A percentile compares a stretch with the other conserved stretches of the same genome.
Evolutionary conservation across 2,329 filamentous ascomycete species (phyloP).

Genomic region (Rutstroemia sp.): DNA sequence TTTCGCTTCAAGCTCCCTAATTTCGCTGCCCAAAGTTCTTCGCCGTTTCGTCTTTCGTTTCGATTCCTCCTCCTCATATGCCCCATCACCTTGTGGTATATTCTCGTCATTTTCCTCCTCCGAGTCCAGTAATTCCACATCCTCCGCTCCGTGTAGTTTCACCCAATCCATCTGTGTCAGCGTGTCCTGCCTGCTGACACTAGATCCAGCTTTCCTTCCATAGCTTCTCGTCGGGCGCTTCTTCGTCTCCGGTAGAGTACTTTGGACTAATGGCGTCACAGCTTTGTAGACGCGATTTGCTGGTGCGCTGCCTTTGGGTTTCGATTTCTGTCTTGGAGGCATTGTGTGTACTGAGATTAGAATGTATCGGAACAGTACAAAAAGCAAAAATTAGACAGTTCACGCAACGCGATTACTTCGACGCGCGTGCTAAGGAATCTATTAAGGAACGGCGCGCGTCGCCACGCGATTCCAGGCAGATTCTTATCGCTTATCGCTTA

Average conservation of each 20-base stretch:
- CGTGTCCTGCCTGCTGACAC: constrained; percentile 20
- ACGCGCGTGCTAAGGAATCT: not conserved
- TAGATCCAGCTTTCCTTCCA: constrained; percentile 17
- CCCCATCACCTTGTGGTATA: constrained; percentile 11
- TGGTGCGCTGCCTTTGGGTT: constrained; percentile 16
- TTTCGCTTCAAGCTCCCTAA: not conserved
- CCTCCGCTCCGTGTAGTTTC: constrained; percentile 7
- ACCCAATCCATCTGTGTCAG: constrained; percentile 27
- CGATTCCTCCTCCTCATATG: constrained; percentile 14
- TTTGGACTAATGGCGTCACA: constrained; percentile 20
- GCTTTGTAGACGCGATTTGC: constrained; percentile 23
- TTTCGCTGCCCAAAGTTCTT: constrained; percentile 12
- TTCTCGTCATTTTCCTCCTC: constrained; percentile 10
- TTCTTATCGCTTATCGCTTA: not conserved
- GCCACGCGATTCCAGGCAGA: not conserved
- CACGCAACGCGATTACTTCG: not conserved
- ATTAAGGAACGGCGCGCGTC: not conserved
- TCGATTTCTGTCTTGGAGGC: constrained; percentile 14
- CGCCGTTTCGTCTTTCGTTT: constrained; percentile 19
- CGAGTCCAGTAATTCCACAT: not conserved
- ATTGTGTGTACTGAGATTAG: constrained; percentile 10
- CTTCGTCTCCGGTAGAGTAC: constrained; percentile 16
- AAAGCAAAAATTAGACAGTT: not conserved
- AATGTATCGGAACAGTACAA: not conserved
- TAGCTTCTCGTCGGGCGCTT: constrained; percentile 20